These are phyloP conservation scores for Tetraselmis striata DNA, from an alignment of 139 green algal species.

Conservation along the genomic window DNA sequence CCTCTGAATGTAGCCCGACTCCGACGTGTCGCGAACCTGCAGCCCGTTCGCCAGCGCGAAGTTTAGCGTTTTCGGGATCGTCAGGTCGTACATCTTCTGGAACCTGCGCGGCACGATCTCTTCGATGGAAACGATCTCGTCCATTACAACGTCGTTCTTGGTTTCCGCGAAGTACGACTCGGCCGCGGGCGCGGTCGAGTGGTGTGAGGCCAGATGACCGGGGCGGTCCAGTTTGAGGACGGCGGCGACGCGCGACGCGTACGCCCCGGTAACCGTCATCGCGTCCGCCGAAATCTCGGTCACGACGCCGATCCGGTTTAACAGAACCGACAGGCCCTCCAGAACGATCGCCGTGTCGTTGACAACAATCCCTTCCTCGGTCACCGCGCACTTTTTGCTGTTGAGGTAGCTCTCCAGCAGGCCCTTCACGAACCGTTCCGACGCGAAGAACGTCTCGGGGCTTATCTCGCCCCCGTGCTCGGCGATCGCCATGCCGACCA, in stretches of 20 bases:
- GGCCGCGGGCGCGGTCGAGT: no score
- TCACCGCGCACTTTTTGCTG: no score
- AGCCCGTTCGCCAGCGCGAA: constrained; percentile 16
- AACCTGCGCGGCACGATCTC: background rate
- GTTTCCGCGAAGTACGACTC: no score
- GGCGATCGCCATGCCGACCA: background rate
- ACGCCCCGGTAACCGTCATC: no score
- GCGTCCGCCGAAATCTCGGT: background rate
- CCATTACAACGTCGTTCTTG: constrained; percentile 16
- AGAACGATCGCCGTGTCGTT: background rate
- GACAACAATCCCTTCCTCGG: background rate
- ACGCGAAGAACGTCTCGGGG: constrained; percentile 2
- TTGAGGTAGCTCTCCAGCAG: constrained; percentile 12
- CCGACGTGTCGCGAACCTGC: no score
- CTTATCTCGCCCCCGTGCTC: background rate
- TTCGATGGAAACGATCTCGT: constrained; percentile 14
- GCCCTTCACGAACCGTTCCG: constrained; percentile 3
- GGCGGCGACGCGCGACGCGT: no score
- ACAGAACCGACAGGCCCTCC: constrained; percentile 12
- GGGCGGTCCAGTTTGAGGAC: no score
- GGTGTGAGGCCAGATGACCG: no score
- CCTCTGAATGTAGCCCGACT: no score
- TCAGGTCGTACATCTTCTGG: constrained; percentile 27
- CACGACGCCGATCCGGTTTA: constrained; percentile 4
- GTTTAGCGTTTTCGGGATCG: constrained; percentile 21